Evolutionary conservation across 768 basidiomycete genomes (phyloP).

Genomic region (Tulasnella sp.): DNA sequence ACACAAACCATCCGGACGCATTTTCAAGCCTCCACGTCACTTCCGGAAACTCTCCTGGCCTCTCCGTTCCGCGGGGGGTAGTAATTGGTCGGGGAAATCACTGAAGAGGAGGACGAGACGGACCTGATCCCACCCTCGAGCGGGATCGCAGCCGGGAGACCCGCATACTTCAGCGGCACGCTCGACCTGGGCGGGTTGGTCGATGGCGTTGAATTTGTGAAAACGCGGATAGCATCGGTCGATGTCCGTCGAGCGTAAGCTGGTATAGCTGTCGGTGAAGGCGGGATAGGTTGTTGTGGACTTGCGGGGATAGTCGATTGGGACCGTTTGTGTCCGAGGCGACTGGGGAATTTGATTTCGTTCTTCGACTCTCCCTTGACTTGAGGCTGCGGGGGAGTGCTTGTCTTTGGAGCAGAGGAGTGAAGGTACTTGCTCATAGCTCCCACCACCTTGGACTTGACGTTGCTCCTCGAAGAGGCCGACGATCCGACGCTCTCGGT

Average conservation of each 20-base stretch:
- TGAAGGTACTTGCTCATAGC: conserved; percentile 5
- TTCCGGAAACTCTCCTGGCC: background rate
- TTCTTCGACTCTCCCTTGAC: background rate
- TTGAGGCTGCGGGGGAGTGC: background rate
- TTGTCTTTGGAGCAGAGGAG: background rate
- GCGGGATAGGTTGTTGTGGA: background rate
- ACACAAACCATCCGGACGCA: background rate
- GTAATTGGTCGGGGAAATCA: background rate
- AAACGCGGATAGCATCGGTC: background rate
- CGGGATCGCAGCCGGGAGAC: background rate
- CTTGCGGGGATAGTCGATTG: background rate
- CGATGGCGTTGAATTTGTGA: background rate
- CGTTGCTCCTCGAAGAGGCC: background rate
- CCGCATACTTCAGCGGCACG: background rate
- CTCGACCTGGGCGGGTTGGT: background rate
- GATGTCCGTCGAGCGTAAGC: background rate
- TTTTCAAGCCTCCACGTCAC: background rate
- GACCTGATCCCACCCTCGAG: background rate
- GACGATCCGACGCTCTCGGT: background rate
- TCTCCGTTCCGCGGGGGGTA: background rate
- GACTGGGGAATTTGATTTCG: conserved; percentile 4
- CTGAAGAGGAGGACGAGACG: background rate
- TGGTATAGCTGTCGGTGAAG: background rate
- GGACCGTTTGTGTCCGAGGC: background rate
- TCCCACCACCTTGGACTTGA: conserved; percentile 1